phyloP scores from a whole-genome alignment of 495 filamentous ascomycete genomes.

The Penicillium flavigenum region DNA sequence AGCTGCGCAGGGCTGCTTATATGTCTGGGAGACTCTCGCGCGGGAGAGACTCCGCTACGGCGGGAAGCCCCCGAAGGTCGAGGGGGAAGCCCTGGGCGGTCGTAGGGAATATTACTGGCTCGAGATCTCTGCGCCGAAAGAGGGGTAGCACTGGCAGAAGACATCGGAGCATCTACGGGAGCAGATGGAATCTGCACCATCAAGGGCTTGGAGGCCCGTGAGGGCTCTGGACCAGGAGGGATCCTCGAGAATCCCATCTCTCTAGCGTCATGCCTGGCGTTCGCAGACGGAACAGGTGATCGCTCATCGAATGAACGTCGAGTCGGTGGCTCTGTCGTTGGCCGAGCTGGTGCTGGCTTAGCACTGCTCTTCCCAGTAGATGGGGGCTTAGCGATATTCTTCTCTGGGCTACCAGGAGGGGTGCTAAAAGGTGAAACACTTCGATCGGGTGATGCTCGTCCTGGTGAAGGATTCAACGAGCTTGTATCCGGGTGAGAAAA shows the following conservation, averaged over 20 bases:
- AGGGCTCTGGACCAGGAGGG: slow-evolving; percentile 30
- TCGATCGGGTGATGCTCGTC: slow-evolving; percentile 44
- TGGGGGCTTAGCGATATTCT: slow-evolving; percentile 33
- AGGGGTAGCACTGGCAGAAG: slow-evolving; percentile 29
- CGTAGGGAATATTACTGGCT: slow-evolving; percentile 43
- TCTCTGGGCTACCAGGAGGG: slow-evolving; percentile 76
- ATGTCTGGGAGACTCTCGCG: slow-evolving; percentile 27
- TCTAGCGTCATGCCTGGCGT: slow-evolving; percentile 25
- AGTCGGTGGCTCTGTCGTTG: slow-evolving; percentile 25
- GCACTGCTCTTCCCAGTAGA: slow-evolving; percentile 17
- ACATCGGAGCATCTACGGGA: slow-evolving; percentile 19
- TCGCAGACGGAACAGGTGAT: slow-evolving; percentile 14
- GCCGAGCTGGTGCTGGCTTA: slow-evolving; percentile 22
- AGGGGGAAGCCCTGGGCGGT: slow-evolving; percentile 61
- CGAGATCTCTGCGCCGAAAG: slow-evolving; percentile 28
- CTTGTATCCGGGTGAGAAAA: slow-evolving; percentile 33
- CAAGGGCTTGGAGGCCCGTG: slow-evolving; percentile 33
- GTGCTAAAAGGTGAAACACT: slow-evolving; percentile 84
- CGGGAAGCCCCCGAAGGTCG: slow-evolving; percentile 37
- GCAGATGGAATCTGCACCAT: slow-evolving; percentile 38
- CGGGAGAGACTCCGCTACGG: slow-evolving; percentile 31
- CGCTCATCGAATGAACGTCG: slow-evolving; percentile 34
- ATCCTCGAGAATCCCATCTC: slow-evolving; percentile 33
- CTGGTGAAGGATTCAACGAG: slow-evolving; percentile 38
- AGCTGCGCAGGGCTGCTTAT: slow-evolving; percentile 18